Base-by-base conservation (phyloP, 164 flowering plant genomes). In the Brasenia schreberi region DNA sequence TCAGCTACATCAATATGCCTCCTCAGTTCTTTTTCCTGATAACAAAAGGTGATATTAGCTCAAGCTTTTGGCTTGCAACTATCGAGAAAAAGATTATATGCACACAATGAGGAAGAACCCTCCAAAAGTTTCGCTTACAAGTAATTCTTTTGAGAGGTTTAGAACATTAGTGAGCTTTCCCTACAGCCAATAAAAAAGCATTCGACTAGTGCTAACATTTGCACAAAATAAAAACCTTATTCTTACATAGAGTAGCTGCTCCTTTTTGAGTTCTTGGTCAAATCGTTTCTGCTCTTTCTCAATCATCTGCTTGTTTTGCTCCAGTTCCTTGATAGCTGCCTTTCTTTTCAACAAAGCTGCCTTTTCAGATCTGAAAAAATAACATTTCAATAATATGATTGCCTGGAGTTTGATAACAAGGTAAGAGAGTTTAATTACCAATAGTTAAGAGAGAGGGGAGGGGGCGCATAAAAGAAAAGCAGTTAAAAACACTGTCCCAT, bases 271-370 rank as follows among this genome's bases (percentile, higher is more conserved):
- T 70, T 90, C 87, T 65, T 84, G 87, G 6, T 88, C 90, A 71
- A 77, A 66, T 78, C 78, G 81, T 73, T 77, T 88, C 70, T 80
- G 85, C 77, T 88, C 91, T 74, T 86, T 87, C 74, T 87, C 92
- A 70, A 53, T 74, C 68, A 86, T 87, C 43, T 85, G 81, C 68
- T 81, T 83, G 64, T 71, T 81, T 80, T 68, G 86, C 80, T 94
- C 93, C 73, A 86, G 42, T 65, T 89, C 85, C 78, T 81, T 89
- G 60, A 81, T 67, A 16, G 82, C 66, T 49, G 73, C 71, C 69
- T 82, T 85, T 72, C 88, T 88, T 69, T 85, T 85, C 68, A 74
- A 67, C 66, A 80, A 83, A 18, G 80, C 83, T 64, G 81, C 88
- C 70, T 89, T 91, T 64, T 82, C 87, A 78, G 78, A 84, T 79